Conservation (phyloP, 495 filamentous ascomycete genomes). For the Margaritispora aquatica region DNA sequence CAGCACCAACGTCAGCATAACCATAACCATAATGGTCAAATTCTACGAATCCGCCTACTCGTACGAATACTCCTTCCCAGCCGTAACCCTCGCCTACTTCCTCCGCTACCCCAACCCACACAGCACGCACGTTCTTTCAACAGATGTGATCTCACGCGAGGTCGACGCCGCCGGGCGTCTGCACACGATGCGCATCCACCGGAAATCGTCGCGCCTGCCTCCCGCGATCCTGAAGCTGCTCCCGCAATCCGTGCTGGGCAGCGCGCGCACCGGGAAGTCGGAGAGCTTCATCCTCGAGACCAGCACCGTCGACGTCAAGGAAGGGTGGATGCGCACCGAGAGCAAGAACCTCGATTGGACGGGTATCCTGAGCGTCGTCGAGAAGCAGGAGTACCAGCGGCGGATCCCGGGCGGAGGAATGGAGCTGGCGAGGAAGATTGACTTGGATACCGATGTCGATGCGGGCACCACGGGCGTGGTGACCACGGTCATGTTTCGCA, state of each 20-base stretch:
- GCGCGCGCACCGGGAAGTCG: constrained; percentile 56
- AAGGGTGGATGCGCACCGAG: constrained; percentile 85
- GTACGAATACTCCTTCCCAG: constrained; percentile 87
- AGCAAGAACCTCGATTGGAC: constrained; percentile 85
- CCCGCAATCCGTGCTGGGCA: constrained; percentile 60
- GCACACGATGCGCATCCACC: constrained; percentile 82
- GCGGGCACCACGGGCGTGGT: constrained; percentile 69
- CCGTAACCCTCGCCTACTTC: constrained; percentile 95
- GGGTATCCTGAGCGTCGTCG: constrained; percentile 85
- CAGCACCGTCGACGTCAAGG: constrained; percentile 79
- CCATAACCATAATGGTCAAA: constrained; percentile 55
- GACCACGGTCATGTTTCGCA: constrained; percentile 80
- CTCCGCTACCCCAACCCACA: constrained; percentile 98
- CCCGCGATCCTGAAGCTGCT: constrained; percentile 75
- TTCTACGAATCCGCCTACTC: constrained; percentile 83
- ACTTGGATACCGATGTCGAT: constrained; percentile 27
- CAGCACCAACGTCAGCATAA: no score
- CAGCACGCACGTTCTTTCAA: constrained; percentile 88
- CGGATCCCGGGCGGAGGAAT: no score
- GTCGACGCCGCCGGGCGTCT: constrained; percentile 78
- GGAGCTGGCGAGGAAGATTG: constrained; percentile 15
- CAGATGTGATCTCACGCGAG: constrained; percentile 85
- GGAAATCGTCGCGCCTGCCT: constrained; percentile 89
- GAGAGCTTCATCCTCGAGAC: constrained; percentile 89
- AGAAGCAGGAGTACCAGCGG: constrained; percentile 67